Conservation (phyloP, 176 grass and related monocot genomes). For the Ensete ventricosum region DNA sequence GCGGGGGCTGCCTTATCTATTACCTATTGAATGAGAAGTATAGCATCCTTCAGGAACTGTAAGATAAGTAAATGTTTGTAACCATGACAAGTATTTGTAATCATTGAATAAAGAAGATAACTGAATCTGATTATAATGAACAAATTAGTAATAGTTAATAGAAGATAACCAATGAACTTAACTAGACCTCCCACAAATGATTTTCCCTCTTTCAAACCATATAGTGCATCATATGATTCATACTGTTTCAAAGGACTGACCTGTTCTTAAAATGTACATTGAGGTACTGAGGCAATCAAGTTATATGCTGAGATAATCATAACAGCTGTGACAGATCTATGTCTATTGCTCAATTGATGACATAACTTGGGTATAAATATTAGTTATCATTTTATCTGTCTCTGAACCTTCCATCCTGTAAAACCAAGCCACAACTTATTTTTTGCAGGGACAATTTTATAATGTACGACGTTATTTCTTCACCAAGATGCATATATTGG, state of each 20-base stretch:
- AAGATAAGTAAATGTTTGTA: background rate
- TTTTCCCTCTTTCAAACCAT: background rate
- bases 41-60: background rate
- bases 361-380: background rate
- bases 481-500: background rate
- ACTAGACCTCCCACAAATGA: background rate
- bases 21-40: slow-evolving; percentile 31
- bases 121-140: background rate
- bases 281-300: background rate
- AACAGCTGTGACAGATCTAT: background rate
- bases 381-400: too few species aligned
- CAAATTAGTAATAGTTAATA: background rate
- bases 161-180: background rate
- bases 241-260: background rate
- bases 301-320: background rate
- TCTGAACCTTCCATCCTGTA: background rate
- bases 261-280: background rate
- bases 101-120: background rate
- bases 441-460: too few species aligned
- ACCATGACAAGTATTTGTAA: too few species aligned
- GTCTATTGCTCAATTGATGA: background rate
- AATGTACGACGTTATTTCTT: background rate
- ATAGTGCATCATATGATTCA: background rate
- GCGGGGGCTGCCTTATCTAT: slow-evolving; percentile 82
- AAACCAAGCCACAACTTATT: background rate